These are phyloP conservation scores for Hirschioporus abietinus DNA, from an alignment of 768 basidiomycete species.

Conservation along the genomic window DNA sequence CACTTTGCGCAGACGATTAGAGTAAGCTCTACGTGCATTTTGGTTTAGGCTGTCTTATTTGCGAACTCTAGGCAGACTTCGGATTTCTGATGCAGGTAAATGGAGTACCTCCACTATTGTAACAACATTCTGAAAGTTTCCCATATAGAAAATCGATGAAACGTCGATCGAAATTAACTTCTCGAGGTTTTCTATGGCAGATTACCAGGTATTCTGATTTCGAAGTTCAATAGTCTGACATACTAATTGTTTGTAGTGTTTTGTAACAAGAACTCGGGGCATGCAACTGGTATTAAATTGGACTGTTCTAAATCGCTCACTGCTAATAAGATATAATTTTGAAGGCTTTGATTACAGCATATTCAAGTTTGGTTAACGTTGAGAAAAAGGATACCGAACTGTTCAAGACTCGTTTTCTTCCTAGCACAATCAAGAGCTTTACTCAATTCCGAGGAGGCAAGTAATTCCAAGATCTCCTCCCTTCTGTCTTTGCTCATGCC, in stretches of 20 bases:
- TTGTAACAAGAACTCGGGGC: conserved; percentile 15
- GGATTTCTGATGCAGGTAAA: conserved; percentile 19
- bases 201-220: conserved; percentile 9
- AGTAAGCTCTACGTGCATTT: conserved; percentile 7
- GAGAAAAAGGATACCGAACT: conserved; percentile 17
- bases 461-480: not conserved
- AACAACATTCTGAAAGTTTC: not conserved
- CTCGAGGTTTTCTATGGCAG: conserved; percentile 21
- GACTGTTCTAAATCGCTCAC: not conserved
- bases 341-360: conserved; percentile 19
- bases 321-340: not conserved
- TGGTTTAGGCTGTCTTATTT: not conserved
- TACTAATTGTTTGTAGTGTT: not conserved
- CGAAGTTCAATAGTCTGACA: not conserved
- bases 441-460: conserved; percentile 15
- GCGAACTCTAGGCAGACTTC: conserved; percentile 20
- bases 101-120: not conserved
- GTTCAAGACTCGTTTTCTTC: conserved; percentile 17
- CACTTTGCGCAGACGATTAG: conserved; percentile 20
- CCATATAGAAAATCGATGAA: conserved; percentile 17
- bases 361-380: conserved; percentile 15
- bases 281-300: conserved; percentile 14
- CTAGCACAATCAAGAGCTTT: conserved; percentile 15
- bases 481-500: not conserved
- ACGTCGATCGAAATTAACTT: conserved; percentile 25